A percentile compares a stretch with the other conserved stretches of the same genome.
Conservation (phyloP, 2,329 filamentous ascomycete species). For the Coniochaeta sp. region DNA sequence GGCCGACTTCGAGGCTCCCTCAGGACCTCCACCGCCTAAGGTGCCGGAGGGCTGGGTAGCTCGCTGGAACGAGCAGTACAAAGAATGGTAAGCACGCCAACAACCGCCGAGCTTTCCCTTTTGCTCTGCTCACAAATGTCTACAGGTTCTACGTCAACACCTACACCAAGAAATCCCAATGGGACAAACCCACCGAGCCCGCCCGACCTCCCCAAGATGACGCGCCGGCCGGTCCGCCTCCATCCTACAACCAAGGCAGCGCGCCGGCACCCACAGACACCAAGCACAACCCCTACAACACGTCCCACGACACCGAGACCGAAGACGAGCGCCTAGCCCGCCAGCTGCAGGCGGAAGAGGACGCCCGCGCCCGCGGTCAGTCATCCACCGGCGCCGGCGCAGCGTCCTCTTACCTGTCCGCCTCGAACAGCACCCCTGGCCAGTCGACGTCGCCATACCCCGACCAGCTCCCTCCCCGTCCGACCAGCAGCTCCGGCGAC, state of each 20-base stretch:
- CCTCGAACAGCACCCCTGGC: constrained; percentile 14
- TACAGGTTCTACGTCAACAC: constrained; percentile 84
- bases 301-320: constrained; percentile 30
- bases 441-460: constrained; percentile 21
- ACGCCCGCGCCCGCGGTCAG: constrained; percentile 44
- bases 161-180: constrained; percentile 81
- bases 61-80: constrained; percentile 80
- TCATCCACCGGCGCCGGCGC: constrained; percentile 17
- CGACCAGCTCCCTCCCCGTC: constrained; percentile 35
- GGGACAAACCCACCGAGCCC: constrained; percentile 72
- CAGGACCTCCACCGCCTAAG: constrained; percentile 48
- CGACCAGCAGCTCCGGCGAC: constrained; percentile 17
- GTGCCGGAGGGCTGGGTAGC: constrained; percentile 78
- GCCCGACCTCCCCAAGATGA: constrained; percentile 37
- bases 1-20: constrained; percentile 46
- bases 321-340: constrained; percentile 70
- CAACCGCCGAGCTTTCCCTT: constrained; percentile 35
- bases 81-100: constrained; percentile 56
- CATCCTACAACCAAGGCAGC: constrained; percentile 49
- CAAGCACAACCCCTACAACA: constrained; percentile 66
- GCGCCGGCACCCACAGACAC: constrained; percentile 40
- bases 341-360: constrained; percentile 76
- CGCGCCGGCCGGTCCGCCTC: constrained; percentile 54
- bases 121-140: neutral
- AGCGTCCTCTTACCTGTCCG: constrained; percentile 24